Conservation (phyloP, 805 yeast genomes). For the Cyberlindnera euphorbiiphila region DNA sequence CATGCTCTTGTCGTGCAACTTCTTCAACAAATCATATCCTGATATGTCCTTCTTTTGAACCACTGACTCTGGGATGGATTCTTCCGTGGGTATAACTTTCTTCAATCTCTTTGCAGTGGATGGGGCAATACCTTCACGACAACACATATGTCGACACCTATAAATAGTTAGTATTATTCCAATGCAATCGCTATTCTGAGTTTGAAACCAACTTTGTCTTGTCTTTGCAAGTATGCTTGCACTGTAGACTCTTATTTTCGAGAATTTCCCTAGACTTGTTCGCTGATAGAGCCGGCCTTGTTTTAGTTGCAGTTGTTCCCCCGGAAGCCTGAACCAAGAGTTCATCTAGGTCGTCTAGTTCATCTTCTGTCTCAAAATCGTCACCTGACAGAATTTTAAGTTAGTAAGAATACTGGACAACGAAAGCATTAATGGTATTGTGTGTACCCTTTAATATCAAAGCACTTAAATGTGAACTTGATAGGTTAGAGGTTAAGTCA, state of each 20-base stretch:
- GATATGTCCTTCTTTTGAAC: background rate
- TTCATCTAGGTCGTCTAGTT: constrained; percentile 32
- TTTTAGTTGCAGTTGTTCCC: constrained; percentile 1
- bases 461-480: background rate
- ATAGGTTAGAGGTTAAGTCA: constrained; percentile 1
- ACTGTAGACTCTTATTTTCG: constrained; percentile 32
- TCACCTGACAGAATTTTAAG: constrained; percentile 16
- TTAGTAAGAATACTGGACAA: constrained; percentile 7
- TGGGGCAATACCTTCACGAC: constrained; percentile 40
- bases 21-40: background rate
- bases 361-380: constrained; percentile 22
- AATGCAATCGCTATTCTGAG: too few species aligned
- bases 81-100: background rate
- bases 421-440: background rate
- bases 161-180: constrained; percentile 15
- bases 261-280: constrained; percentile 15
- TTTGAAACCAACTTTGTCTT: constrained; percentile 24
- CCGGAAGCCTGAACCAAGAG: constrained; percentile 23
- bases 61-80: background rate
- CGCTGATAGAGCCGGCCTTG: background rate
- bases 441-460: background rate
- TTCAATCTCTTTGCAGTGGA: constrained; percentile 6
- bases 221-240: constrained; percentile 42
- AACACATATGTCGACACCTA: constrained; percentile 44
- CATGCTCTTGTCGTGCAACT: constrained; percentile 1